Percentiles rank a stretch among this genome's conserved stretches.
phyloP scores from a whole-genome alignment of 2,329 filamentous ascomycete species.

The Orbilia quercus region DNA sequence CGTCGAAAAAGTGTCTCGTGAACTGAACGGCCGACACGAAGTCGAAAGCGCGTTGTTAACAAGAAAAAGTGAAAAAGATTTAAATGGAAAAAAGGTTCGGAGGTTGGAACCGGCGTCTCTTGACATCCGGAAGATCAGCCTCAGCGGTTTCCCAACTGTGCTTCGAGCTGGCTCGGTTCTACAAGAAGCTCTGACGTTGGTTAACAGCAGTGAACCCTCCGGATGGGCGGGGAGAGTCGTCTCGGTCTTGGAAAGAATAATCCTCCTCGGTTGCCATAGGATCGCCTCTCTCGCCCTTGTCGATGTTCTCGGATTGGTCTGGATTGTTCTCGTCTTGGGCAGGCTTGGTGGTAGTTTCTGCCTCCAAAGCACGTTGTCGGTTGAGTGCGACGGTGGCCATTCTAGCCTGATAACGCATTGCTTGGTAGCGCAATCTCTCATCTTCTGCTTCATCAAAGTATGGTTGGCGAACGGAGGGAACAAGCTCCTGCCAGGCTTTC shows the following conservation, averaged over 20 bases:
- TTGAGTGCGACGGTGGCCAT: conserved; percentile 55
- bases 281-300: conserved; percentile 46
- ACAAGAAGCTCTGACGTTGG: conserved; percentile 53
- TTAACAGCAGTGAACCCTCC: conserved; percentile 60
- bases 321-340: conserved; percentile 31
- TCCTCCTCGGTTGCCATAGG: conserved; percentile 55
- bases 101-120: no score
- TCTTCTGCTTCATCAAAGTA: conserved; percentile 60
- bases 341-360: conserved; percentile 20
- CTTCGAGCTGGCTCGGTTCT: neutral
- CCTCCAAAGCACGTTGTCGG: conserved; percentile 57
- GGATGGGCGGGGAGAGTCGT: conserved; percentile 50
- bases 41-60: no score
- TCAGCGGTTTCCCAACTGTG: neutral
- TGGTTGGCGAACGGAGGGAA: conserved; percentile 58
- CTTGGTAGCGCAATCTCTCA: conserved; percentile 58
- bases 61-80: no score
- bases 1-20: neutral
- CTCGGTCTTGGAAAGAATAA: conserved; percentile 47
- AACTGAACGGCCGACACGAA: no score
- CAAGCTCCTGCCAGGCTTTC: conserved; percentile 60
- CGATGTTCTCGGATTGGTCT: conserved; percentile 50
- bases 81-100: no score
- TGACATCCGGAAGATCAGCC: neutral
- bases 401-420: conserved; percentile 58